These are phyloP conservation scores for Talaromyces proteolyticus DNA, from an alignment of 495 filamentous ascomycete species.

Conservation along the genomic window DNA sequence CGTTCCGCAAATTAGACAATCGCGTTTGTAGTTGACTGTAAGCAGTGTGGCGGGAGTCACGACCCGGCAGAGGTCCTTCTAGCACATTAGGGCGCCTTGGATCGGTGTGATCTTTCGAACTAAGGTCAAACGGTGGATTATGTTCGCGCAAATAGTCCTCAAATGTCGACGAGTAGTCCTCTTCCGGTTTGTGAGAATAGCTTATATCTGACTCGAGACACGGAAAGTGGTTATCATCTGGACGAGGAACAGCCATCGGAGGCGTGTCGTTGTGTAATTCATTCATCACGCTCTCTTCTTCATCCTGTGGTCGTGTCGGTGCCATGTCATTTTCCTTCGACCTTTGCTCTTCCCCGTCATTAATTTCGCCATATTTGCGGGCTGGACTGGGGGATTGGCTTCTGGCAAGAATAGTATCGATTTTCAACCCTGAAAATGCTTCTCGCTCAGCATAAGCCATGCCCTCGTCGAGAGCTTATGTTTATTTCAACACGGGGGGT, in stretches of 20 bases:
- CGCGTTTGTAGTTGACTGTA: slow-evolving; percentile 28
- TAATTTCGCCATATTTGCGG: not conserved
- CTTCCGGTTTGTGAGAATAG: slow-evolving; percentile 38
- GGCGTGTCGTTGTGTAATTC: slow-evolving; percentile 40
- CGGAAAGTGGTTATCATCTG: slow-evolving; percentile 19
- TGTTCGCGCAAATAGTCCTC: slow-evolving; percentile 36
- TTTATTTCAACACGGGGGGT: slow-evolving; percentile 1
- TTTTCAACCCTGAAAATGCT: slow-evolving; percentile 31
- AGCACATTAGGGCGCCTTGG: slow-evolving; percentile 28
- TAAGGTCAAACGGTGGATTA: slow-evolving; percentile 37
- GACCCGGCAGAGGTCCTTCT: slow-evolving; percentile 33
- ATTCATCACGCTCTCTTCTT: slow-evolving; percentile 38
- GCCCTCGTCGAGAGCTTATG: slow-evolving; percentile 21
- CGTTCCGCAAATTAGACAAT: slow-evolving; percentile 33
- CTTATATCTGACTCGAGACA: slow-evolving; percentile 14
- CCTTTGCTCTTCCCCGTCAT: not conserved
- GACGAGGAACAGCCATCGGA: slow-evolving; percentile 41
- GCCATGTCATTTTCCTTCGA: not conserved
- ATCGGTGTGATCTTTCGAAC: slow-evolving; percentile 31
- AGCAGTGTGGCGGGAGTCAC: slow-evolving; percentile 18
- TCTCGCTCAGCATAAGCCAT: slow-evolving; percentile 37
- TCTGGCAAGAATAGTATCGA: slow-evolving; percentile 33
- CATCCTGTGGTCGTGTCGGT: slow-evolving; percentile 15
- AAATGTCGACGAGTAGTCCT: slow-evolving; percentile 32
- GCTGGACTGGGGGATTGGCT: slow-evolving; percentile 2